phyloP scores from a whole-genome alignment of 2,329 filamentous ascomycete genomes.

The Aspergillus puulaauensis region DNA sequence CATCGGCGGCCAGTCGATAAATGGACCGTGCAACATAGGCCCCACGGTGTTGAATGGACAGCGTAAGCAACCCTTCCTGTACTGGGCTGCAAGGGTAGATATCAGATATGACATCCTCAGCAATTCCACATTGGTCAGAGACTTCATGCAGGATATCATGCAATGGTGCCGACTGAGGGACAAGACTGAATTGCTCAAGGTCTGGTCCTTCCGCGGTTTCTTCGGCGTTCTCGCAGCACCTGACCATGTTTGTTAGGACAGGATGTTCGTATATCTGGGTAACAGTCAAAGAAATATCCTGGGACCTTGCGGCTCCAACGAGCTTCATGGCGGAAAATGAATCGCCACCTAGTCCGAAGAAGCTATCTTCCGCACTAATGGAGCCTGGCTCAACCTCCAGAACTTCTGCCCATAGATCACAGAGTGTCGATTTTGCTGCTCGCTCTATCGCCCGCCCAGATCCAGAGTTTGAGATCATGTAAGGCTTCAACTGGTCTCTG shows the following conservation, averaged over 20 bases:
- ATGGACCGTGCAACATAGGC: slow-evolving; percentile 51
- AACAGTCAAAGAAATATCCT: slow-evolving; percentile 42
- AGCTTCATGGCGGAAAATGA: slow-evolving; percentile 50
- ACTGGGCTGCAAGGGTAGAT: slow-evolving; percentile 46
- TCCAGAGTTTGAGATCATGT: slow-evolving; percentile 24
- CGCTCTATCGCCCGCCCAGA: slow-evolving; percentile 25
- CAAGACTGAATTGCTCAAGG: slow-evolving; percentile 29
- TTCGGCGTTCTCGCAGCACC: slow-evolving; percentile 20
- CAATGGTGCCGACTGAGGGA: slow-evolving; percentile 21
- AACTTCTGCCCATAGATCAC: slow-evolving; percentile 39
- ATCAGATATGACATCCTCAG: slow-evolving; percentile 32
- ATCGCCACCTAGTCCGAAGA: slow-evolving; percentile 49
- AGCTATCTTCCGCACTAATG: slow-evolving; percentile 46
- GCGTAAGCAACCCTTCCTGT: slow-evolving; percentile 48
- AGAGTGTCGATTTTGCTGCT: slow-evolving; percentile 30
- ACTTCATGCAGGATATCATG: slow-evolving; percentile 29
- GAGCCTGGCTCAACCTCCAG: slow-evolving; percentile 38
- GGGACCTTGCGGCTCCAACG: slow-evolving; percentile 41
- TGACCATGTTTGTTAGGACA: slow-evolving; percentile 45
- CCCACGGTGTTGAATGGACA: slow-evolving; percentile 48
- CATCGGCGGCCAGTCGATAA: slow-evolving; percentile 36
- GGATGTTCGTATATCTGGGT: slow-evolving; percentile 47
- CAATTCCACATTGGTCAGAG: slow-evolving; percentile 31
- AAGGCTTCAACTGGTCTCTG: slow-evolving; percentile 31
- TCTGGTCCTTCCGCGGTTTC: neutral